A percentile compares a stretch with the other conserved stretches of the same genome.
These are phyloP conservation scores for Gracilaria domingensis DNA, from an alignment of 23 red algal species.

Conservation along the genomic window DNA sequence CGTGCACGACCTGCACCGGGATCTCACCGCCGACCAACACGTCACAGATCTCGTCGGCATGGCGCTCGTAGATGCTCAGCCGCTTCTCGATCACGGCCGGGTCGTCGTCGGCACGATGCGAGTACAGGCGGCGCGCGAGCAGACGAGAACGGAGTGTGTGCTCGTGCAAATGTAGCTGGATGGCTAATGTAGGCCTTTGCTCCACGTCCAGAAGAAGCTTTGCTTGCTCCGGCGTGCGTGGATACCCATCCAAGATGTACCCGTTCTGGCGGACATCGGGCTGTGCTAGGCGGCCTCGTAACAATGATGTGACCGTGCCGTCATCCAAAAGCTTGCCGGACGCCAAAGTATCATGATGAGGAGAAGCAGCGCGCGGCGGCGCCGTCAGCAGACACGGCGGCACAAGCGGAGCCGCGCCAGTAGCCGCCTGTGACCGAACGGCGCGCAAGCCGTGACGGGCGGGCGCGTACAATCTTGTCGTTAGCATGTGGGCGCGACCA, in stretches of 20 bases:
- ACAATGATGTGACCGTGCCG: not conserved
- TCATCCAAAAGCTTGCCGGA: not conserved
- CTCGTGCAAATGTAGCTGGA: not conserved
- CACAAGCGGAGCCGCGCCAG: not conserved
- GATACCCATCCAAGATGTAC: not conserved
- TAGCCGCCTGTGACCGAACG: not conserved
- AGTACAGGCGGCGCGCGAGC: not conserved
- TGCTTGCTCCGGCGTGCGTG: not conserved
- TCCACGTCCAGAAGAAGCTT: not conserved
- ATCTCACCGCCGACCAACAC: not conserved
- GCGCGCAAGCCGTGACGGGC: not conserved
- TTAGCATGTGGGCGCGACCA: not conserved
- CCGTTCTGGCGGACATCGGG: not conserved
- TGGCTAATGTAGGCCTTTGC: not conserved
- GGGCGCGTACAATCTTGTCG: not conserved
- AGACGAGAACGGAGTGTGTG: not conserved
- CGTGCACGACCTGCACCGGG: not conserved
- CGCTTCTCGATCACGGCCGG: not conserved
- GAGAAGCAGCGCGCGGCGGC: not conserved
- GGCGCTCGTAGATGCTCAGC: not conserved
- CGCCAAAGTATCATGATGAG: not conserved
- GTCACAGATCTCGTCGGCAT: not conserved
- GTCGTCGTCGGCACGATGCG: not conserved
- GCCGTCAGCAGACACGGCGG: not conserved
- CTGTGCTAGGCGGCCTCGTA: not conserved